phyloP scores from a whole-genome alignment of 495 filamentous ascomycete species.

The Hyaloscypha variabilis region DNA sequence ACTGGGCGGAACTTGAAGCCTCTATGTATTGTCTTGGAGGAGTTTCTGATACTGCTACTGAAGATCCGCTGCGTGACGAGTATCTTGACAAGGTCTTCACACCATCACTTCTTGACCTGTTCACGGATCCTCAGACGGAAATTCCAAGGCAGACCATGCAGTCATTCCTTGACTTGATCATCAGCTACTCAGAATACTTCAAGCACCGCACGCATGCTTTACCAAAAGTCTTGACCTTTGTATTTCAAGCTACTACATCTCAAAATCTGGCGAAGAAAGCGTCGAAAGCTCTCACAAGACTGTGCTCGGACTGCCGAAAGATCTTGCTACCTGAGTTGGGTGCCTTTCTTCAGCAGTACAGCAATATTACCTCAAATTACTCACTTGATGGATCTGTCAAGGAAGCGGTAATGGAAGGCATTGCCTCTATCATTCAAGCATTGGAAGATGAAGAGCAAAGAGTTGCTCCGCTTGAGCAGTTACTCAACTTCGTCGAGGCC shows the following conservation, averaged over 20 bases:
- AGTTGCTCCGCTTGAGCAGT: conserved; percentile 58
- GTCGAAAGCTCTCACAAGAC: conserved; percentile 76
- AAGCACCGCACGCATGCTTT: conserved; percentile 65
- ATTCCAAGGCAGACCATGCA: conserved; percentile 74
- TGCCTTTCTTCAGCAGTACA: conserved; percentile 77
- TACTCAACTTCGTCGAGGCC: conserved; percentile 65
- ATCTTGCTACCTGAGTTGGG: conserved; percentile 71
- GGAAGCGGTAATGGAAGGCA: conserved; percentile 79
- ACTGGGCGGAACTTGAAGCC: conserved; percentile 82
- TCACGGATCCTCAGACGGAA: conserved; percentile 51
- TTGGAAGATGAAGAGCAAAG: conserved; percentile 66
- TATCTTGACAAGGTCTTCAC: conserved; percentile 71
- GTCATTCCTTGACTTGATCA: conserved; percentile 76
- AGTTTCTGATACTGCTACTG: conserved; percentile 73
- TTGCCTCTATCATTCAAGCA: conserved; percentile 83
- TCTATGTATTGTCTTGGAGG: conserved; percentile 77
- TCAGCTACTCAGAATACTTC: conserved; percentile 82
- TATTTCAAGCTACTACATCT: conserved; percentile 75
- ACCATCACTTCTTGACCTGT: conserved; percentile 61
- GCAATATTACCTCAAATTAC: conserved; percentile 58
- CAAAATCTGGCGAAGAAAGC: conserved; percentile 67
- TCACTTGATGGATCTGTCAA: conserved; percentile 72
- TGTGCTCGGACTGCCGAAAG: conserved; percentile 79
- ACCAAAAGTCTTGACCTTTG: conserved; percentile 74
- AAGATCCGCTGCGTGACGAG: conserved; percentile 66